These are phyloP conservation scores for Trichomonas gallinae DNA, from an alignment of 208 protist genomes.

Conservation along the genomic window DNA sequence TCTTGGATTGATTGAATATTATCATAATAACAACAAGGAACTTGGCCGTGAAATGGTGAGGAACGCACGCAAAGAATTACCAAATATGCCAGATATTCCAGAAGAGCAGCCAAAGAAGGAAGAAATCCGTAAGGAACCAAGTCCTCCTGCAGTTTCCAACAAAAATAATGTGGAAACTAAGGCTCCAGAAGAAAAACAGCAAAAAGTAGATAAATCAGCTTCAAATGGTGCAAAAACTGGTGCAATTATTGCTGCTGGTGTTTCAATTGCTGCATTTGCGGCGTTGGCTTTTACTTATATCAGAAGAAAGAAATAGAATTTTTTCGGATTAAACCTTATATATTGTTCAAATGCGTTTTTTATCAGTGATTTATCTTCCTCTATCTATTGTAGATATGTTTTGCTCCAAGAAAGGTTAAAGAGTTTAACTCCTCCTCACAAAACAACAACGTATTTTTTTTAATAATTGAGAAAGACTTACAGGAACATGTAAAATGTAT, in stretches of 20 bases:
- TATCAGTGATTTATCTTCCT: too few relatives aligned
- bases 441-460: too few relatives aligned
- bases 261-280: background rate
- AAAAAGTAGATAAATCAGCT: background rate
- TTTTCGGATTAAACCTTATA: too few relatives aligned
- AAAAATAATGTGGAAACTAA: background rate
- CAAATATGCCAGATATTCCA: background rate
- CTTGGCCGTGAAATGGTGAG: background rate
- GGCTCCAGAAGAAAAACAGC: background rate
- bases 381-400: too few relatives aligned
- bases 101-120: background rate
- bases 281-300: background rate
- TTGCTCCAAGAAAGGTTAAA: too few relatives aligned
- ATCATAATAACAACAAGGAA: background rate
- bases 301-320: background rate
- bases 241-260: background rate
- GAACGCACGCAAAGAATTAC: background rate
- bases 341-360: too few relatives aligned
- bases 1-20: background rate
- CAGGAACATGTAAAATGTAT: too few relatives aligned
- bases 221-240: background rate
- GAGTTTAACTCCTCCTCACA: too few relatives aligned
- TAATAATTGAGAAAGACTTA: too few relatives aligned
- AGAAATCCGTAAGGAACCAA: background rate
- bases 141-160: too few relatives aligned